Percentiles rank a stretch among this genome's conserved stretches.
These are phyloP conservation scores for Colletotrichum sublineola DNA, from an alignment of 2,329 filamentous ascomycete genomes.

Conservation along the genomic window DNA sequence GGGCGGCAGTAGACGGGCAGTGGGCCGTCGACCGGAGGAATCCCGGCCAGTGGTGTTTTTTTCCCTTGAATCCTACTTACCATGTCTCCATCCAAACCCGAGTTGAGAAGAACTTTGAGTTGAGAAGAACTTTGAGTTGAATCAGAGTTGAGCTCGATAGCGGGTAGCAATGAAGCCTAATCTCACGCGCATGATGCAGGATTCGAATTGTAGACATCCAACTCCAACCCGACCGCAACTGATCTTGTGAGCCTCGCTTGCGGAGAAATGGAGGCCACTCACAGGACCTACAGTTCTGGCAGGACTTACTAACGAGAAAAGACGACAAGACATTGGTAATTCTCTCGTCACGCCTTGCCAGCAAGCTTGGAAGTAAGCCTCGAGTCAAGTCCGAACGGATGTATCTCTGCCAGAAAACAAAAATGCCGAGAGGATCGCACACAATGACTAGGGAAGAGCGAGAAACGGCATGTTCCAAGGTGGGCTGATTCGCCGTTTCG, in stretches of 20 bases:
- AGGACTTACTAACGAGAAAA: background rate
- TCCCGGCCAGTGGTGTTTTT: constrained; percentile 3
- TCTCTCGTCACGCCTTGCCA: background rate
- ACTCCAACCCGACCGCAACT: background rate
- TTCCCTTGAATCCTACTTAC: background rate
- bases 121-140: background rate
- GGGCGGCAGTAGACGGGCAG: constrained; percentile 25
- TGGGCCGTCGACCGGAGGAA: constrained; percentile 21
- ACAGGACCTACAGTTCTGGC: too few species aligned
- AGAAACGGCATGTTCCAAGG: background rate
- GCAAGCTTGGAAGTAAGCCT: too few species aligned
- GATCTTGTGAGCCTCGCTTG: too few species aligned
- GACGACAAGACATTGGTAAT: background rate
- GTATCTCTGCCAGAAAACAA: background rate
- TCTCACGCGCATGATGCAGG: background rate
- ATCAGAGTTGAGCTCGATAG: too few species aligned
- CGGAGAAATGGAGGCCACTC: too few species aligned
- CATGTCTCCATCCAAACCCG: background rate
- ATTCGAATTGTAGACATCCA: background rate
- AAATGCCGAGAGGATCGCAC: background rate
- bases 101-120: background rate
- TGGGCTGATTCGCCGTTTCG: background rate
- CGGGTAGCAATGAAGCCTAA: too few species aligned
- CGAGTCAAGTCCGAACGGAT: background rate
- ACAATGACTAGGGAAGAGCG: background rate